These are phyloP conservation scores for Blastocystis sp. DNA, from an alignment of 352 stramenopile genomes.

Conservation along the genomic window DNA sequence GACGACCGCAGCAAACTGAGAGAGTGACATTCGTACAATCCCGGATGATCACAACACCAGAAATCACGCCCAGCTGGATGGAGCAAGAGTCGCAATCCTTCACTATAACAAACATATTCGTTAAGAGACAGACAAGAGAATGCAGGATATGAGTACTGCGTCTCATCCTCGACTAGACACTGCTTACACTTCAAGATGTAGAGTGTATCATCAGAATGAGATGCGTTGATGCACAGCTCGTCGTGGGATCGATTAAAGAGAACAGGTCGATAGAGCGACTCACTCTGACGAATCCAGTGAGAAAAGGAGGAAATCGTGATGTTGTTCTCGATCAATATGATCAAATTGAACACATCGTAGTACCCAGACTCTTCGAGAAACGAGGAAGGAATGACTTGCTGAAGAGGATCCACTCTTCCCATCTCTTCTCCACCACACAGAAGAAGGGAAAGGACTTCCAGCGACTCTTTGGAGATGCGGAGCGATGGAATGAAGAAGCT, in stretches of 20 bases:
- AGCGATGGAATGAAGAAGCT: neutral
- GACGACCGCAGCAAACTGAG: constrained; percentile 13
- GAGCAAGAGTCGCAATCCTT: neutral
- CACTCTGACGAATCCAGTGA: neutral
- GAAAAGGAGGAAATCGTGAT: neutral
- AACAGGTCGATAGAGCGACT: neutral
- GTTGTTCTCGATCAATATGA: constrained; percentile 12
- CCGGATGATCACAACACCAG: neutral
- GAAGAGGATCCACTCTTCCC: neutral
- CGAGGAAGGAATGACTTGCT: neutral
- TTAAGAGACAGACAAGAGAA: neutral
- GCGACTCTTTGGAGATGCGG: neutral
- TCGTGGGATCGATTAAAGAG: neutral
- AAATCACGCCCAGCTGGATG: neutral
- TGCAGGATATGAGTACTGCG: constrained; percentile 8
- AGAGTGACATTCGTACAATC: neutral
- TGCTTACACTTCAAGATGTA: neutral
- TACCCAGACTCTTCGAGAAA: neutral
- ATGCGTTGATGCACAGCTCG: neutral
- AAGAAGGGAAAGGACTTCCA: neutral
- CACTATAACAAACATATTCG: neutral
- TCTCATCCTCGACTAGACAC: neutral
- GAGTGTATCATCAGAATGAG: neutral
- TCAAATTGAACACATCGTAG: constrained; percentile 11
- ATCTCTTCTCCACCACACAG: neutral